Base-by-base conservation (phyloP, 1,284 basidiomycete genomes). In the Veloboletus limbatus region DNA sequence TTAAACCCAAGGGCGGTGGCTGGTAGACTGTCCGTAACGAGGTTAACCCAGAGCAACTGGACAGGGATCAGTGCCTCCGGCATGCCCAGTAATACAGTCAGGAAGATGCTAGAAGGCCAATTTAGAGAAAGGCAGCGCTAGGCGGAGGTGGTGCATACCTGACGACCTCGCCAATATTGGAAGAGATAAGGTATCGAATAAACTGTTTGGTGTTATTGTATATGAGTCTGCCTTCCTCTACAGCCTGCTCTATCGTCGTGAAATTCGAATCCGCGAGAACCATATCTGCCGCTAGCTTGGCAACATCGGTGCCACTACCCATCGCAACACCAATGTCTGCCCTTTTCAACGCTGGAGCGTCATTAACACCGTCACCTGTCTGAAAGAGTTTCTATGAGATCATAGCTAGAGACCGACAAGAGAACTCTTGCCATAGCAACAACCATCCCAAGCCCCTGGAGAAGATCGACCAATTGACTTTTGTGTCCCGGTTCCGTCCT, bases 131-230 rank as follows among this genome's bases (percentile, higher is more conserved):
- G 7, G 11, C 6, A 25, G 20, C 16, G 25, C 17, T 22, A 32
- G 34, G 28, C 40, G 34, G 27, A 35, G 11, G 4, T 26, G 13
- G 22, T 28, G 43, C 69, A 50, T 58, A 79, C 79, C 81, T 91
- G 63, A 98, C 94, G 54, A 98, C 96, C 68, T 97, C 95, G 52
- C 96, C 95, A 63, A 98, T 98, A 75, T 98, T 99, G 49, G 91
- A 95, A 33, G 93, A 97, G 70, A 99, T 91, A 60, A 91, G 82
- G 69, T 91, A 91, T 49, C 92, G 86, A 68, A 96, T 95, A 67
- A 99, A 99, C 65, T 96, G 92, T 72, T 98, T 97, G 41, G 94
- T 98, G 71, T 98, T 98, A 74, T 98, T 97, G 72, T 97, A 99
- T 65, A 99, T 99, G 45, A 92, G 77, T 65, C 97, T 78, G 56